A percentile compares a stretch with the other conserved stretches of the same genome.
Evolutionary conservation across 148 eudicot species (phyloP).

Genomic region (Rhododendron williamsianum): DNA sequence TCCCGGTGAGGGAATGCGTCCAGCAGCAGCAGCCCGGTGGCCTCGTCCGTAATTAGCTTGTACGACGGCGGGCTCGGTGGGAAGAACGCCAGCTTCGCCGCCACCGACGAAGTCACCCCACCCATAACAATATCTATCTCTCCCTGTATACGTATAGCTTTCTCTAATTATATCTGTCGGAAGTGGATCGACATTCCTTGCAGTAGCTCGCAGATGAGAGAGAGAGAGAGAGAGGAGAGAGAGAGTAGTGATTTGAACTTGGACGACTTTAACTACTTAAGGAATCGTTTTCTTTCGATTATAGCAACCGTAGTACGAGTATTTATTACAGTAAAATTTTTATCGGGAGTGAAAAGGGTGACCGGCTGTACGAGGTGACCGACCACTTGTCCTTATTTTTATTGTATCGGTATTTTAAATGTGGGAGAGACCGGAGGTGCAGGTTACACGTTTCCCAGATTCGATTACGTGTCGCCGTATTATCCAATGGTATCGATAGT

Average conservation of each 20-base stretch:
- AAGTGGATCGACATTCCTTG: neutral
- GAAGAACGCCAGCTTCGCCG: conserved; percentile 90
- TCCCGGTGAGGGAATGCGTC: conserved; percentile 77
- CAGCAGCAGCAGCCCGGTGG: conserved; percentile 53
- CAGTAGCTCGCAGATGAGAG: neutral
- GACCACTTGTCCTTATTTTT: neutral
- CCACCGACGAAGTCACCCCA: conserved; percentile 97
- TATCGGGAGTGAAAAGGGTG: neutral
- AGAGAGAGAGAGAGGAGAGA: neutral
- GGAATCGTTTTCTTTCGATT: neutral
- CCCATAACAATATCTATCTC: conserved; percentile 43
- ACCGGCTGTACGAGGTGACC: neutral
- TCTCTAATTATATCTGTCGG: neutral
- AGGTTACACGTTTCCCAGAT: neutral
- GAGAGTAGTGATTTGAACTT: neutral
- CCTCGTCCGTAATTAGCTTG: conserved; percentile 46
- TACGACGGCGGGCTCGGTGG: conserved; percentile 91
- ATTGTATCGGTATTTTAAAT: neutral
- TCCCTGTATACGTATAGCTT: neutral
- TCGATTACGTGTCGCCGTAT: neutral
- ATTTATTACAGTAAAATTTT: neutral
- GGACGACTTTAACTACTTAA: neutral
- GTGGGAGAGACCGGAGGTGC: neutral
- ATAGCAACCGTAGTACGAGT: neutral
- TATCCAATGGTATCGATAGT: neutral